phyloP scores from a whole-genome alignment of 2,329 filamentous ascomycete species.

The Trichoderma koningii region DNA sequence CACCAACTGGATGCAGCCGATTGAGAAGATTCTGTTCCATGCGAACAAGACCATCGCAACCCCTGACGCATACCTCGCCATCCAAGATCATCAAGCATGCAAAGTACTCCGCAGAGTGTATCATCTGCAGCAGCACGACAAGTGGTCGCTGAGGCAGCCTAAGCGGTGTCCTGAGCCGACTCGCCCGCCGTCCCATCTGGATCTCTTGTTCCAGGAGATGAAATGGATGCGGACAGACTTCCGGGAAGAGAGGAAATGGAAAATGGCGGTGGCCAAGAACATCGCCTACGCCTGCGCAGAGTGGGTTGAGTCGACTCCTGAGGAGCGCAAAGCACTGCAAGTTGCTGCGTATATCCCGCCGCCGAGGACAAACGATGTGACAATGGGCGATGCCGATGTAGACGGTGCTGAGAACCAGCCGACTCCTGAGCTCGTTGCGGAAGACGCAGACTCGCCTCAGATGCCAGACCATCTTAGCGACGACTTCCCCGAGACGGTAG shows the following conservation, averaged over 20 bases:
- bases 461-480: slow-evolving; percentile 45
- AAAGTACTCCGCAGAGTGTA: slow-evolving; percentile 85
- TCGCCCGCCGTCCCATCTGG: slow-evolving; percentile 77
- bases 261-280: slow-evolving; percentile 75
- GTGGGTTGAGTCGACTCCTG: slow-evolving; percentile 68
- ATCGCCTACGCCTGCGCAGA: slow-evolving; percentile 82
- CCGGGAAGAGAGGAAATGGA: slow-evolving; percentile 91
- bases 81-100: slow-evolving; percentile 85
- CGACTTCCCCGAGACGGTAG: slow-evolving; percentile 52
- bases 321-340: slow-evolving; percentile 68
- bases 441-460: slow-evolving; percentile 60
- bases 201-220: slow-evolving; percentile 85
- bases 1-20: slow-evolving; percentile 61
- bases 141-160: slow-evolving; percentile 89
- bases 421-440: slow-evolving; percentile 69
- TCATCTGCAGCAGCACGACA: slow-evolving; percentile 83
- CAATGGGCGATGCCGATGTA: slow-evolving; percentile 41
- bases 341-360: slow-evolving; percentile 59
- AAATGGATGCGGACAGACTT: slow-evolving; percentile 99
- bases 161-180: slow-evolving; percentile 81
- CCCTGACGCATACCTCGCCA: slow-evolving; percentile 76
- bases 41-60: slow-evolving; percentile 91
- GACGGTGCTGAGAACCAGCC: slow-evolving; percentile 49
- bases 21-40: slow-evolving; percentile 73
- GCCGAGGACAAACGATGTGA: slow-evolving; percentile 36